phyloP scores from a whole-genome alignment of 2,329 filamentous ascomycete species.

The Alternaria viburni region DNA sequence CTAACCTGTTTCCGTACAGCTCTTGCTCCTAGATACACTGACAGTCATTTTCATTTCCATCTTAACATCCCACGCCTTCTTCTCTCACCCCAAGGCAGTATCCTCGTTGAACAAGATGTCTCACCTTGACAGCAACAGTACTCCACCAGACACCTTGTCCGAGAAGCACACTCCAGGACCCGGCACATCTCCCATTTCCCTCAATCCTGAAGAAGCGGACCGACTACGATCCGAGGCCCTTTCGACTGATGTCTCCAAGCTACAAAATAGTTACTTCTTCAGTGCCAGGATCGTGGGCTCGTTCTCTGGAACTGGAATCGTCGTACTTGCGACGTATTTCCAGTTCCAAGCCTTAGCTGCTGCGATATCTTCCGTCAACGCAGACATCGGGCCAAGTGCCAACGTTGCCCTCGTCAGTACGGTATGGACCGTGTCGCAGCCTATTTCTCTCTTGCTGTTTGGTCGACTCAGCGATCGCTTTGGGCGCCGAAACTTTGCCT shows the following conservation, averaged over 20 bases:
- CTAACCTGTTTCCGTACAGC: not conserved
- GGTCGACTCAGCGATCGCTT: not conserved
- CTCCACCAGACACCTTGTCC: not conserved
- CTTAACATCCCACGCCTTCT: not conserved
- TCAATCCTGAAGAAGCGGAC: not conserved
- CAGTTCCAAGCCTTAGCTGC: constrained; percentile 21
- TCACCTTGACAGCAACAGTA: not conserved
- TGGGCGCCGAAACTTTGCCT: not conserved
- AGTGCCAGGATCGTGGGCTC: not conserved
- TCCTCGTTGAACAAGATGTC: not conserved
- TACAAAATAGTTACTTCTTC: not conserved
- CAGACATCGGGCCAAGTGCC: constrained; percentile 18
- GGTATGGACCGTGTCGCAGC: not conserved
- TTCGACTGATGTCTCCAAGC: not conserved
- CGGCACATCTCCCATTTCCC: not conserved
- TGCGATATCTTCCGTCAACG: constrained; percentile 6
- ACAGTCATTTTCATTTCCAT: not conserved
- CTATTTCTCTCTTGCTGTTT: not conserved
- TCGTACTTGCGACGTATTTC: constrained; percentile 24
- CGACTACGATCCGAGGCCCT: not conserved
- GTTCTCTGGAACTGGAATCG: constrained; percentile 18
- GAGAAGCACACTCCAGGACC: not conserved
- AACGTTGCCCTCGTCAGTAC: not conserved
- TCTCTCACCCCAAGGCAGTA: not conserved
- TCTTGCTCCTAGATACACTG: not conserved